phyloP scores from a whole-genome alignment of 352 stramenopile genomes.

The Pythium chondricola region DNA sequence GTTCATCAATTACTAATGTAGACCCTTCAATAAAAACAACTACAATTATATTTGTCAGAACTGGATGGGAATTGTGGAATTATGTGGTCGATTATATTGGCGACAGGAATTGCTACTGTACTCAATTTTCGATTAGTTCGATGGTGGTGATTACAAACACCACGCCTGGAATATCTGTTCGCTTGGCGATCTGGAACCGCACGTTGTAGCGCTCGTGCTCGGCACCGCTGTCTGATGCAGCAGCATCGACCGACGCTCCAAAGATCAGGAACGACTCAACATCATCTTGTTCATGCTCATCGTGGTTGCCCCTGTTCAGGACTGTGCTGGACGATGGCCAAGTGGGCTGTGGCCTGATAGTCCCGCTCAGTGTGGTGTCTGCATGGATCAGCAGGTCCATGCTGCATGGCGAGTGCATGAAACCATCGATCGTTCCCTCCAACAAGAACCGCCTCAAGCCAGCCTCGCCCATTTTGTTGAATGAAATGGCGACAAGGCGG shows the following conservation, averaged over 20 bases:
- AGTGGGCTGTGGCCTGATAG: not conserved
- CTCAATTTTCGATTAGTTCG: too few species aligned
- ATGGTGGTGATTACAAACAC: not conserved
- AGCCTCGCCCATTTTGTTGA: not conserved
- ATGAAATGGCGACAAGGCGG: too few species aligned
- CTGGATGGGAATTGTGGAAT: not conserved
- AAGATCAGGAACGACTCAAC: not conserved
- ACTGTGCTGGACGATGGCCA: not conserved
- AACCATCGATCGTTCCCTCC: not conserved
- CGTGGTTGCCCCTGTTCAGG: not conserved
- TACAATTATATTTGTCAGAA: not conserved
- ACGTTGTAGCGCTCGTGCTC: not conserved
- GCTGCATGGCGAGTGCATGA: not conserved
- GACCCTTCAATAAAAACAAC: too few species aligned
- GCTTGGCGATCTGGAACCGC: slow-evolving; percentile 1
- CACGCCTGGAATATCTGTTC: not conserved
- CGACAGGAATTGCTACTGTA: too few species aligned
- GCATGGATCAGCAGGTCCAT: not conserved
- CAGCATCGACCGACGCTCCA: not conserved
- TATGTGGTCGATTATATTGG: not conserved
- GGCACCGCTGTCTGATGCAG: too few species aligned
- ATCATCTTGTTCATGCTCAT: not conserved
- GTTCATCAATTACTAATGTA: not conserved
- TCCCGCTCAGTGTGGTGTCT: not conserved
- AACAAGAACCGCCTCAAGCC: not conserved